phyloP scores from a whole-genome alignment of 2,329 filamentous ascomycete genomes.

The Phaeosphaeriaceae sp. region DNA sequence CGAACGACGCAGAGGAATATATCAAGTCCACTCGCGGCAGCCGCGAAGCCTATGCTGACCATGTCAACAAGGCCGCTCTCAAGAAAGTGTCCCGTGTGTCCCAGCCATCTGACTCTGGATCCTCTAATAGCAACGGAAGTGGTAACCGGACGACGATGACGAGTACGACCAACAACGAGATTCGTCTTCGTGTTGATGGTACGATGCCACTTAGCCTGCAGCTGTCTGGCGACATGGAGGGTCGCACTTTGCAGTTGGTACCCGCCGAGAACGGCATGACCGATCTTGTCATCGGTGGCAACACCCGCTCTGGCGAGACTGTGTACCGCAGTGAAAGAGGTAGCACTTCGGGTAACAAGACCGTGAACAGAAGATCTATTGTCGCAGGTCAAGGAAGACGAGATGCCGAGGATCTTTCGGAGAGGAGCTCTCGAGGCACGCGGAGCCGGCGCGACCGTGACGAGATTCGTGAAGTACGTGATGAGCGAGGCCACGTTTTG shows the following conservation, averaged over 20 bases:
- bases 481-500: conserved; percentile 25
- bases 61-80: conserved; percentile 34
- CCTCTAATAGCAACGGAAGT: conserved; percentile 33
- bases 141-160: conserved; percentile 39
- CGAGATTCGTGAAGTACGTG: conserved; percentile 14
- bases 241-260: conserved; percentile 42
- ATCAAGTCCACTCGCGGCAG: conserved; percentile 38
- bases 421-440: conserved; percentile 35
- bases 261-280: conserved; percentile 45
- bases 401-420: conserved; percentile 39
- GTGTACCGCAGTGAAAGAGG: conserved; percentile 39
- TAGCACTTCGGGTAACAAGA: conserved; percentile 27
- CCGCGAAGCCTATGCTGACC: conserved; percentile 33
- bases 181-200: conserved; percentile 45
- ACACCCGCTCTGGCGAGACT: conserved; percentile 29
- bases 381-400: conserved; percentile 27
- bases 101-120: conserved; percentile 37
- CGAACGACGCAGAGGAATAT: conserved; percentile 37
- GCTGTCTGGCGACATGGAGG: conserved; percentile 48
- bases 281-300: conserved; percentile 42
- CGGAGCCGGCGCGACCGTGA: conserved; percentile 33
- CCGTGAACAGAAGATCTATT: conserved; percentile 24
- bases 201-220: conserved; percentile 41
- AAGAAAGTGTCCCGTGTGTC: conserved; percentile 32
- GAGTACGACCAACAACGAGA: conserved; percentile 39